A percentile compares a stretch with the other conserved stretches of the same genome.
These are phyloP conservation scores for Suillus alpinus DNA, from an alignment of 768 basidiomycete genomes.

Conservation along the genomic window DNA sequence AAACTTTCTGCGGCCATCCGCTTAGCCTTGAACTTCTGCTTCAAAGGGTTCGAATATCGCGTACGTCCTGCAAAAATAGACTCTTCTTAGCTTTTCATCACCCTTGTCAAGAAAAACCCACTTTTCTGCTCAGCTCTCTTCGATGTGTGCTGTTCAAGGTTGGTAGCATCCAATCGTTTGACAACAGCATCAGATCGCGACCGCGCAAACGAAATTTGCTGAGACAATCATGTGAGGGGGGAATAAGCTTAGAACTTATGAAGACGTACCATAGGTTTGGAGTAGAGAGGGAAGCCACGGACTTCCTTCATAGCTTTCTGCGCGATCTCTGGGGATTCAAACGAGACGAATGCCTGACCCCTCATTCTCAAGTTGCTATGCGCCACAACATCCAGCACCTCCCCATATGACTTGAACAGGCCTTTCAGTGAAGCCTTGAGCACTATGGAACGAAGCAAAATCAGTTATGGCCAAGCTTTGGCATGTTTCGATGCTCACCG, in stretches of 20 bases:
- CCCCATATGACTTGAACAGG: constrained; percentile 91
- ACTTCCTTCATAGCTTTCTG: constrained; percentile 91
- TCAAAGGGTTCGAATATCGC: constrained; percentile 86
- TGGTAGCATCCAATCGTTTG: constrained; percentile 62
- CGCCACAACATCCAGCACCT: constrained; percentile 92
- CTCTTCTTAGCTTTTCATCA: neutral
- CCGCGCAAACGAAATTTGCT: constrained; percentile 96
- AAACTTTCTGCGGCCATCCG: constrained; percentile 77
- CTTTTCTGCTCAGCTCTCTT: constrained; percentile 81
- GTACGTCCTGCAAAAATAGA: constrained; percentile 54
- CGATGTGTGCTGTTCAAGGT: constrained; percentile 74
- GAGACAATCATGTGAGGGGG: constrained; percentile 4
- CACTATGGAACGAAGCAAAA: constrained; percentile 43
- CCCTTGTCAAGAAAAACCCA: constrained; percentile 32
- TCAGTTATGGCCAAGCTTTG: constrained; percentile 8
- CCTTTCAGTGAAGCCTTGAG: constrained; percentile 84
- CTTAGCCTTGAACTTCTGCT: constrained; percentile 81
- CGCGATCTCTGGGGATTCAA: constrained; percentile 78
- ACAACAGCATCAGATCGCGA: constrained; percentile 91
- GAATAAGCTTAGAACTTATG: constrained; percentile 1
- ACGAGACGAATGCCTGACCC: constrained; percentile 97
- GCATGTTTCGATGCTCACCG: constrained; percentile 36
- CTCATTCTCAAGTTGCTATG: constrained; percentile 96
- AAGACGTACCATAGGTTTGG: constrained; percentile 85
- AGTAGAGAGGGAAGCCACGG: constrained; percentile 89